Evolutionary conservation across 345 rosid species (phyloP).

Genomic region (Brassica carinata): DNA sequence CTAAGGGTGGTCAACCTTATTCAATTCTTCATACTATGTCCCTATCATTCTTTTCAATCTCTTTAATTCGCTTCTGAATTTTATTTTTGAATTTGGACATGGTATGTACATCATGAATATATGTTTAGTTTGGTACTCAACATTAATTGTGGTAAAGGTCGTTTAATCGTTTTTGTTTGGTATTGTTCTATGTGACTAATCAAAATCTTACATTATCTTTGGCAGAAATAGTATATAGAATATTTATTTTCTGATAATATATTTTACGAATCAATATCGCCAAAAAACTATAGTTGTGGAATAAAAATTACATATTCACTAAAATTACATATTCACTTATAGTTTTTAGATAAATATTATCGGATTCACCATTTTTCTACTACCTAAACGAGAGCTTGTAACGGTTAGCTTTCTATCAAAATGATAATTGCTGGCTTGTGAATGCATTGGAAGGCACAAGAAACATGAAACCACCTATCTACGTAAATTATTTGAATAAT

Average conservation of each 20-base stretch:
- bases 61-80: constrained; percentile 19
- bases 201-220: neutral
- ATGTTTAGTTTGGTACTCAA: neutral
- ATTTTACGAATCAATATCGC: neutral
- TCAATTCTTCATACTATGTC: constrained; percentile 31
- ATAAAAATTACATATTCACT: neutral
- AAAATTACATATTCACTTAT: neutral
- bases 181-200: neutral
- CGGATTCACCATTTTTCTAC: neutral
- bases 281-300: neutral
- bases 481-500: neutral
- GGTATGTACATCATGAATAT: constrained; percentile 5
- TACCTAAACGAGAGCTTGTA: neutral
- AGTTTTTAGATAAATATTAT: neutral
- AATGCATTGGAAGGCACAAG: neutral
- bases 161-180: neutral
- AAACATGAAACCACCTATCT: constrained; percentile 1
- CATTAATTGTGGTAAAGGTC: neutral
- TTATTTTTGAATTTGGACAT: constrained; percentile 5
- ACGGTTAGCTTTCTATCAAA: neutral
- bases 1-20: constrained; percentile 18
- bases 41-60: constrained; percentile 12
- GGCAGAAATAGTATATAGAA: neutral
- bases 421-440: neutral
- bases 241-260: neutral